Evolutionary conservation across 1,284 basidiomycete species (phyloP).

Genomic region (Peniophora sp.): DNA sequence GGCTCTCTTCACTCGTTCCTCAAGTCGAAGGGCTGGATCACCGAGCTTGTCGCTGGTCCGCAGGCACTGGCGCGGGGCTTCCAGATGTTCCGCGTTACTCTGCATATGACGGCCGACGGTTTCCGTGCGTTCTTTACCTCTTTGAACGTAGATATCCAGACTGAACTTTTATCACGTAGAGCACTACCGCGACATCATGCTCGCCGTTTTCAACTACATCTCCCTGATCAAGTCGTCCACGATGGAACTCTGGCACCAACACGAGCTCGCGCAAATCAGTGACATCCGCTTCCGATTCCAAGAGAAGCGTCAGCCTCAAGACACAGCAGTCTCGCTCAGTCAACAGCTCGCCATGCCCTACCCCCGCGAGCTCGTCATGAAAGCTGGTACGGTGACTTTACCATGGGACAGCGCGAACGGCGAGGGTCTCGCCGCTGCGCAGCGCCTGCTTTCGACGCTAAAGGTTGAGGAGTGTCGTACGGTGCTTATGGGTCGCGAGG

Average conservation of each 20-base stretch:
- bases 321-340: constrained; percentile 76
- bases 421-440: constrained; percentile 48
- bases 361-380: constrained; percentile 75
- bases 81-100: constrained; percentile 81
- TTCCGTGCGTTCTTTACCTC: constrained; percentile 52
- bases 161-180: constrained; percentile 30
- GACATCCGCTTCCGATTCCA: constrained; percentile 82
- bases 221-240: constrained; percentile 67
- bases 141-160: constrained; percentile 1
- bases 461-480: constrained; percentile 60
- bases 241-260: constrained; percentile 70
- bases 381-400: constrained; percentile 67
- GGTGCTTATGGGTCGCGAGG: constrained; percentile 70
- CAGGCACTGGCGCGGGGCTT: constrained; percentile 78
- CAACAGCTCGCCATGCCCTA: constrained; percentile 75
- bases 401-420: constrained; percentile 57
- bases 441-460: constrained; percentile 59
- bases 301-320: constrained; percentile 77
- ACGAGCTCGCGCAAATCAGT: constrained; percentile 73
- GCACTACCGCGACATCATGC: constrained; percentile 71
- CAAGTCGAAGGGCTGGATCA: constrained; percentile 90
- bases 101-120: constrained; percentile 82
- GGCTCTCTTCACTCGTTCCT: constrained; percentile 91
- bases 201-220: constrained; percentile 83
- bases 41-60: constrained; percentile 67